Percentiles rank a stretch among this genome's conserved stretches.
phyloP scores from a whole-genome alignment of 176 grass and related monocot genomes.

The Rhynchospora pubera region DNA sequence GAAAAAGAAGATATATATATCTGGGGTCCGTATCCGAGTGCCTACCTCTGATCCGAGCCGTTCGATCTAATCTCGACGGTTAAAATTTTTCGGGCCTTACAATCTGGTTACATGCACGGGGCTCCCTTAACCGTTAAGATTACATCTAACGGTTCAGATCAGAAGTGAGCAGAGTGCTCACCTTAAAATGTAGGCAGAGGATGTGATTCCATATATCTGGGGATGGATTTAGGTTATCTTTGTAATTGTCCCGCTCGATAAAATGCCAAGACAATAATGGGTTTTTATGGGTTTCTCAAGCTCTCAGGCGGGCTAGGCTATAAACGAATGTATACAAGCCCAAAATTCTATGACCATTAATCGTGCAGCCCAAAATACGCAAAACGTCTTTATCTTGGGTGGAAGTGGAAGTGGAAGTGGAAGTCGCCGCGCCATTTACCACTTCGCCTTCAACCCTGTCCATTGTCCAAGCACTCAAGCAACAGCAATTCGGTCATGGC shows the following conservation, averaged over 20 bases:
- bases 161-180: no score
- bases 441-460: not conserved
- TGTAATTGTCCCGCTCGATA: not conserved
- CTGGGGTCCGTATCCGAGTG: no score
- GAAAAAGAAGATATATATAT: not conserved
- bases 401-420: no score
- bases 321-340: not conserved
- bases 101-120: no score
- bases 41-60: no score
- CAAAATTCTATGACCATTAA: not conserved
- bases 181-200: no score
- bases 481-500: constrained; percentile 24
- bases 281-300: not conserved
- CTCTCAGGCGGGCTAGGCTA: not conserved
- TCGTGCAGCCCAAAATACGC: not conserved
- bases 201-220: not conserved
- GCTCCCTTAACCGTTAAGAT: no score
- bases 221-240: not conserved
- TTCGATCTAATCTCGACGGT: no score
- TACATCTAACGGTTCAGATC: no score
- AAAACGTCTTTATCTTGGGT: not conserved
- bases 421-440: not conserved
- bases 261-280: not conserved
- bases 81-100: no score
- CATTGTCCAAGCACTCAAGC: no score